Conservation (phyloP, 225 moss, liverwort and hornwort genomes). For the Straminergon stramineum region DNA sequence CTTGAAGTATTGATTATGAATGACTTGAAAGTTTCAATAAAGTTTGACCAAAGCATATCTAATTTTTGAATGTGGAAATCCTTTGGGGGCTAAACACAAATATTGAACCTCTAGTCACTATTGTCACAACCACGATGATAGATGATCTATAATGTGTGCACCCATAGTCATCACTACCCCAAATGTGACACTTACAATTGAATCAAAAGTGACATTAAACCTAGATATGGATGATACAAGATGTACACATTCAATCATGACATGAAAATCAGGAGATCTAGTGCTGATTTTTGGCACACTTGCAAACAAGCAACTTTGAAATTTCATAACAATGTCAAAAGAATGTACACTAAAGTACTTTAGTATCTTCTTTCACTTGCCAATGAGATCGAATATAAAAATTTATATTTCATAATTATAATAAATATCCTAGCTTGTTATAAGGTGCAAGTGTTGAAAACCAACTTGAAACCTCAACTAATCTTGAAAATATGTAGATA, state of each 20-base stretch:
- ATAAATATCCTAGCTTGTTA: neutral
- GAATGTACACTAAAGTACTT: no score
- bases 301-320: no score
- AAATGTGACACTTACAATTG: no score
- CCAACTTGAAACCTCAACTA: neutral
- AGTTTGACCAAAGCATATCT: neutral
- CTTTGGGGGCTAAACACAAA: neutral
- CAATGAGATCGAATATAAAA: neutral
- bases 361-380: neutral
- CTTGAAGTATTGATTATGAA: neutral
- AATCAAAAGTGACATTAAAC: no score
- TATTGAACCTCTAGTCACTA: rapidly evolving
- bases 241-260: no score
- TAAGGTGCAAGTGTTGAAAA: rapidly evolving
- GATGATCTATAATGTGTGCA: neutral
- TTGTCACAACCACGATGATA: neutral
- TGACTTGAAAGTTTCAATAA: neutral
- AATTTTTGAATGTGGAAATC: neutral
- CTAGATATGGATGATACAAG: no score
- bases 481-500: neutral
- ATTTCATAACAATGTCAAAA: no score
- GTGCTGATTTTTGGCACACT: no score
- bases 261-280: no score
- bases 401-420: neutral
- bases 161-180: no score